Percentiles rank a stretch among this genome's conserved stretches.
Conservation (phyloP, 176 grass and related monocot genomes). For the Echinochloa phyllopogon region DNA sequence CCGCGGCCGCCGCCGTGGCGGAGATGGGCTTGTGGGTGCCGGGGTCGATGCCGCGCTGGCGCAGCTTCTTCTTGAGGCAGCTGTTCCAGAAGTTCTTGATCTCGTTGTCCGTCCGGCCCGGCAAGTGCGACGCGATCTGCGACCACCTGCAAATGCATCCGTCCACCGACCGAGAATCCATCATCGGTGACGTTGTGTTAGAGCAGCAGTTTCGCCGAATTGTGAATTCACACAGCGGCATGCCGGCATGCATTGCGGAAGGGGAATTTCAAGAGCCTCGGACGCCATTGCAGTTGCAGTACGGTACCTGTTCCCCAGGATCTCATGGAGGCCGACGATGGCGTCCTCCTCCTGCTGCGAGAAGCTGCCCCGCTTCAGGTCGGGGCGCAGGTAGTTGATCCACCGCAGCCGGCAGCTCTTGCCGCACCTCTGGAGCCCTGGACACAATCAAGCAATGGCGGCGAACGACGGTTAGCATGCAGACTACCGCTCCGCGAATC, state of each 20-base stretch:
- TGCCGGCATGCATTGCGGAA: neutral
- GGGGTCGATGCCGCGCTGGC: slow-evolving; percentile 80
- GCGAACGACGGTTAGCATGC: no score
- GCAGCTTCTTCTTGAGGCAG: slow-evolving; percentile 90
- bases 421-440: slow-evolving; percentile 92
- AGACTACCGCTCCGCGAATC: no score
- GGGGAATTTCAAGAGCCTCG: no score
- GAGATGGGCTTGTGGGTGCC: slow-evolving; percentile 70
- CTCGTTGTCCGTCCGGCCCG: slow-evolving; percentile 89
- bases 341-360: slow-evolving; percentile 90
- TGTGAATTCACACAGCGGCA: neutral
- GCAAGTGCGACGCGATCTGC: slow-evolving; percentile 83
- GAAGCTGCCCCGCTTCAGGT: slow-evolving; percentile 91
- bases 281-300: no score
- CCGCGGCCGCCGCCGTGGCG: neutral
- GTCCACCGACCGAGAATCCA: no score
- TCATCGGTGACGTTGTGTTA: no score
- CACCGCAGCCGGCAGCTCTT: slow-evolving; percentile 92
- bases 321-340: slow-evolving; percentile 75
- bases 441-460: neutral
- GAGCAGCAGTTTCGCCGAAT: no score
- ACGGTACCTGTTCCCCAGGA: slow-evolving; percentile 78
- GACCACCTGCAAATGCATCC: slow-evolving; percentile 65
- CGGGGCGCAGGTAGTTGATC: slow-evolving; percentile 91
- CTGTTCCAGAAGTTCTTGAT: slow-evolving; percentile 98